Evolutionary conservation across 805 yeast species (phyloP), one percentile per base, ranked within the genome.

Genomic region (Sungouiozyma ichnusensis): DNA sequence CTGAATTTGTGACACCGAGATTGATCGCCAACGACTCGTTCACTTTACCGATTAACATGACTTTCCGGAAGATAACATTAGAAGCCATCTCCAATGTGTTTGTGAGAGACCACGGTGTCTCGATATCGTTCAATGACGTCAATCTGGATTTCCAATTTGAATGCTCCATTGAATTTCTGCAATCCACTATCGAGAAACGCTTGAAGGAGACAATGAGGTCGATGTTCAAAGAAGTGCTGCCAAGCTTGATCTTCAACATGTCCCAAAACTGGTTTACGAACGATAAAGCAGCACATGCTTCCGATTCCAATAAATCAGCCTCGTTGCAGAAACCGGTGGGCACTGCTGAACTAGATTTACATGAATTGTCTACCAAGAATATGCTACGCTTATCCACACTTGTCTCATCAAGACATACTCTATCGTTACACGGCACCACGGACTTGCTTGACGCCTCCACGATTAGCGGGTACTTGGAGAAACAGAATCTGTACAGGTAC

Each of bases 391-490:
- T 88, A 13, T 73, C 83, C 1, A 72, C 84, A 3, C 65, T 90
- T 44, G 74, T 77, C 38, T 76, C 81, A 14, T 78, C 90, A 2
- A 74, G 96, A 48, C 86, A 84, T 49, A 85, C 97, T 0, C 68
- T 90, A 46, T 76, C 84, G n/a, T 60, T 90, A 38, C 69, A 74
- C 19, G 72, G 84, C 1, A 78, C 84, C 1, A 37, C 19, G 16
- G 52, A 53, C 8, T 63, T 33, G 69, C 60, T 16, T 69, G 64
- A 41, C 68, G 70, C 53, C 64, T 68, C 51, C 27, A 50, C 57
- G 8, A 57, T 60, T 19, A 60, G 57, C 11, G 62, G 64, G 9
- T 59, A 63, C 43, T 38, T 63, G 32, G 64, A 61, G 46, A 58
- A 62, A 45, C 63, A 60, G 36, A 60, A 60, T 39, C 44, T 62